Evolutionary conservation across 306 rosid genomes (phyloP).

Genomic region (Parietaria judaica): DNA sequence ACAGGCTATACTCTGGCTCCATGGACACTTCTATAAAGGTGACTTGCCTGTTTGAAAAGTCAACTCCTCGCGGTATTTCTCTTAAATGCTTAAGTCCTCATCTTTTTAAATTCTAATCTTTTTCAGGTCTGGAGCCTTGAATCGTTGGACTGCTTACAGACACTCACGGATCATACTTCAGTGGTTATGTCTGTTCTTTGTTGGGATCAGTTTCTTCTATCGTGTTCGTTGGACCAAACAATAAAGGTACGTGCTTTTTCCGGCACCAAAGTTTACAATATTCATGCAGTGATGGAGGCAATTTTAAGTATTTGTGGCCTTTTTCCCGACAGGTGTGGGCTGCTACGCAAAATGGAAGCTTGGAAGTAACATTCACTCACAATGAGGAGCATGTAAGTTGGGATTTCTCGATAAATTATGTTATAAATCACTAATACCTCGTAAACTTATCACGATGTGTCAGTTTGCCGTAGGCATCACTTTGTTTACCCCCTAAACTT

Average conservation of each 20-base stretch:
- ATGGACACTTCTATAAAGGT: constrained; percentile 87
- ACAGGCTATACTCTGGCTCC: constrained; percentile 93
- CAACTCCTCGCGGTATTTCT: background rate
- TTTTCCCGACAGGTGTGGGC: constrained; percentile 67
- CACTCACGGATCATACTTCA: constrained; percentile 68
- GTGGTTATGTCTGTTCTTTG: constrained; percentile 98
- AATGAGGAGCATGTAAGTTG: constrained; percentile 69
- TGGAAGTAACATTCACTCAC: constrained; percentile 88
- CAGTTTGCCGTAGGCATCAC: too few species aligned
- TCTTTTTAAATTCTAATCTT: constrained; percentile 1
- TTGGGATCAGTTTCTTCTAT: constrained; percentile 93
- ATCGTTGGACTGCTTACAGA: constrained; percentile 85
- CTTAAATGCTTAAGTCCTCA: background rate
- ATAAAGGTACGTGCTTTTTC: constrained; percentile 52
- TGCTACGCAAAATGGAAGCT: constrained; percentile 79
- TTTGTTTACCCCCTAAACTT: too few species aligned
- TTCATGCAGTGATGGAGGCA: constrained; percentile 1
- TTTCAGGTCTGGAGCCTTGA: constrained; percentile 92
- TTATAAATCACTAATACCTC: background rate
- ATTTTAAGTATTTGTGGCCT: background rate
- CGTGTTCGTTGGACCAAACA: constrained; percentile 80
- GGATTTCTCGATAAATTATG: constrained; percentile 2
- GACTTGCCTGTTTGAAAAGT: constrained; percentile 19
- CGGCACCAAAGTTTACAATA: background rate
- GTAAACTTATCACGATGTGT: too few species aligned